Evolutionary conservation across 371 early-diverging fungal species (phyloP), one percentile per base, ranked within the genome.

Genomic region (Syncephalastrum racemosum): DNA sequence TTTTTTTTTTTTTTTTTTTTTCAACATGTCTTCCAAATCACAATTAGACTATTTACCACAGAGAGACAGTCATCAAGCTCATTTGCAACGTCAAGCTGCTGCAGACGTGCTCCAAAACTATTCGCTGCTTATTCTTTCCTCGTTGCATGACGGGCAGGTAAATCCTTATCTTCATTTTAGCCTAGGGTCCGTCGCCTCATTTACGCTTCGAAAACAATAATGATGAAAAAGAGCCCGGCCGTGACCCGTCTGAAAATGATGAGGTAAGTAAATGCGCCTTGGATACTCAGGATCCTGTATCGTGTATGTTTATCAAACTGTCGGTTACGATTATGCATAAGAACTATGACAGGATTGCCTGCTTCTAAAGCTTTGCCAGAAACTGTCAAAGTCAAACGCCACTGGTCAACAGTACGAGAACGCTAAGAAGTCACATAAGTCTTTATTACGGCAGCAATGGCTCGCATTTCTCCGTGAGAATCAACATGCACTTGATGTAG

Each of bases 401-500:
- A 31, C 2, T 31, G 36, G 36, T 31, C 36, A 10, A 31, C 36
- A 31, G 10, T 12, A 31, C 6, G 36, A 10, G 36, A 31, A 2
- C 10, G 36, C 2, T 31, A 31, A 31, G 36, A 8, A 31, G 10
- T 31, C 10, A 2, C 36, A 10, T 31, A 31, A 13, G 47, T 23
- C 40, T 49, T 39, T 23, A 49, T 50, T 44, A 27, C 0, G 15
- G 6, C n/a, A 54, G 40, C 36, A 56, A 22, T 15, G 57, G 46
- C 39, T 68, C 47, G 23, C 62, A 64, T n/a, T 63, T 66, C 54
- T 78, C 77, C 24, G 67, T 59, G 31, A 81, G 54, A 1, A 70
- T 19, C 4, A 79, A 27, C 42, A 81, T 56, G 40, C 72, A 67
- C 51, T 66, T 67, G 42, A 78, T 58, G 36, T 67, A 70, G 25